Conservation (phyloP, 371 early-diverging fungal genomes). For the Rhizopus sp. region DNA sequence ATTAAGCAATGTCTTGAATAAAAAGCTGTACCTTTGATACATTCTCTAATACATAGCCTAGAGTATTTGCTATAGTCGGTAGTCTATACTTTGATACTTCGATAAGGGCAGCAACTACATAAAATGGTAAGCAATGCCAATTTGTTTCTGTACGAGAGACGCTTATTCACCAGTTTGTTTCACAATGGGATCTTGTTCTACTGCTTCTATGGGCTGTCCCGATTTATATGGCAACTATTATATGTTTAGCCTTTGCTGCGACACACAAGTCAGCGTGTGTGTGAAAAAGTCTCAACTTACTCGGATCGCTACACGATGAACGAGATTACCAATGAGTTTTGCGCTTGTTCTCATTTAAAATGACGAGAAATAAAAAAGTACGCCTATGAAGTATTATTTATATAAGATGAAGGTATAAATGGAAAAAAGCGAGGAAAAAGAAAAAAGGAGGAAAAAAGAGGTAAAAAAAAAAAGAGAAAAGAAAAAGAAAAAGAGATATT, state of each 20-base stretch:
- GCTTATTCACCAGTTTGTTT: constrained; percentile 55
- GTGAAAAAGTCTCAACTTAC: constrained; percentile 30
- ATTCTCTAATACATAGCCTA: constrained; percentile 62
- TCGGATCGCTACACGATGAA: constrained; percentile 55
- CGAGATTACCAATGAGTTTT: constrained; percentile 52
- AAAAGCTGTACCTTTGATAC: constrained; percentile 58
- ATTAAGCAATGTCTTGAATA: neutral
- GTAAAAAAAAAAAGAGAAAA: too few species aligned
- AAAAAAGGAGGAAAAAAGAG: too few species aligned
- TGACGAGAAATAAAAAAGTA: too few species aligned
- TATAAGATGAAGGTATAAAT: too few species aligned
- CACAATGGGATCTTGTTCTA: constrained; percentile 69
- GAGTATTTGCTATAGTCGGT: constrained; percentile 54
- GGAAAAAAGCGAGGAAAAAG: too few species aligned
- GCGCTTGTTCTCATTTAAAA: constrained; percentile 43
- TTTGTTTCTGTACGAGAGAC: neutral
- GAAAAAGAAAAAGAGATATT: too few species aligned
- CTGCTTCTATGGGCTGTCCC: constrained; percentile 54
- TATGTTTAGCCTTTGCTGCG: neutral
- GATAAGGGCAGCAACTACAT: constrained; percentile 59
- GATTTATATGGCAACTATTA: constrained; percentile 62
- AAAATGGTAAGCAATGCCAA: constrained; percentile 1
- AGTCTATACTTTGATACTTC: constrained; percentile 66
- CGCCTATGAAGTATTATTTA: too few species aligned
- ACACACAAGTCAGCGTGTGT: neutral